Conservation (phyloP, 805 yeast genomes). For the Debaryomyces maramus region DNA sequence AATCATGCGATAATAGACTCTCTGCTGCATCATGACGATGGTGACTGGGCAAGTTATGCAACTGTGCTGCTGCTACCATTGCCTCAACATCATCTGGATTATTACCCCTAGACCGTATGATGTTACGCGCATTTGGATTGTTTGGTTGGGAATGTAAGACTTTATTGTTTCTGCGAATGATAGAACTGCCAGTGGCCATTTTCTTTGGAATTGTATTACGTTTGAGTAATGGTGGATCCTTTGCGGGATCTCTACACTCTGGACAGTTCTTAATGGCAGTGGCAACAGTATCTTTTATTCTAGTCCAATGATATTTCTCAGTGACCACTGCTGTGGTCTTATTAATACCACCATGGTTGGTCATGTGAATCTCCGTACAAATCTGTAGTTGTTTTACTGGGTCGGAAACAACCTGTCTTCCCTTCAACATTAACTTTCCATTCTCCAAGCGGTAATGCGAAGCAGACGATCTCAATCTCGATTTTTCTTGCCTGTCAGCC, state of each 20-base stretch:
- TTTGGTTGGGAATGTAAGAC: slow-evolving; percentile 18
- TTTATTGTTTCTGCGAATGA: slow-evolving; percentile 15
- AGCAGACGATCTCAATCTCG: slow-evolving; percentile 79
- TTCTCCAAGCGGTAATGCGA: slow-evolving; percentile 70
- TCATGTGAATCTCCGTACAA: slow-evolving; percentile 66
- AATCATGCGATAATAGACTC: slow-evolving; percentile 38
- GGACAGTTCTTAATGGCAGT: slow-evolving; percentile 74
- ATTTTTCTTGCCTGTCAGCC: slow-evolving; percentile 80
- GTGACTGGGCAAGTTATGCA: slow-evolving; percentile 23
- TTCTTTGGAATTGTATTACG: slow-evolving; percentile 20
- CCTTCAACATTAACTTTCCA: slow-evolving; percentile 75
- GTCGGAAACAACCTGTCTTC: slow-evolving; percentile 80
- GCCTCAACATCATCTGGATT: slow-evolving; percentile 32
- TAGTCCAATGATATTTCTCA: slow-evolving; percentile 86
- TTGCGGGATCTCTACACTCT: slow-evolving; percentile 59
- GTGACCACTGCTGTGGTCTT: slow-evolving; percentile 77
- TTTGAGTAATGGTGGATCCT: slow-evolving; percentile 17
- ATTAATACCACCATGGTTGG: slow-evolving; percentile 84
- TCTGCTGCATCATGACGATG: slow-evolving; percentile 28
- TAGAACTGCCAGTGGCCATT: slow-evolving; percentile 7
- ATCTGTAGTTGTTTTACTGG: slow-evolving; percentile 73
- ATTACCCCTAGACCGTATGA: slow-evolving; percentile 17
- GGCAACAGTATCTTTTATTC: slow-evolving; percentile 84
- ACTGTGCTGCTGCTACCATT: slow-evolving; percentile 31
- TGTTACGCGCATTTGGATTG: slow-evolving; percentile 22